These are phyloP conservation scores for Tremella fuciformis DNA, from an alignment of 768 basidiomycete genomes.

Conservation along the genomic window DNA sequence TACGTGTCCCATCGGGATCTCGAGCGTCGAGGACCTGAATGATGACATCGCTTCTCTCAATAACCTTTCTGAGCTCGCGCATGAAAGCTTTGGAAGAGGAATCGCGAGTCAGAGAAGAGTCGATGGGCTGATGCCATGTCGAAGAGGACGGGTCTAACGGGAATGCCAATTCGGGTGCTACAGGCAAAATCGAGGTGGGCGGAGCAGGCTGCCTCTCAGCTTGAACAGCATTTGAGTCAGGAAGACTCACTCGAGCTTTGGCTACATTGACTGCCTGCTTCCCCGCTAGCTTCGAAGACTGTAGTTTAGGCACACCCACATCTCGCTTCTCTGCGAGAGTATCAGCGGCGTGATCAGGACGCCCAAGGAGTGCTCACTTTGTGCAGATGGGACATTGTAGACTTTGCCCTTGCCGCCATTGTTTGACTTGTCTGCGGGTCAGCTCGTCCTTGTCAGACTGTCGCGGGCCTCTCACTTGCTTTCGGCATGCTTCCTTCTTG, in stretches of 20 bases:
- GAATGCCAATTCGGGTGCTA: neutral
- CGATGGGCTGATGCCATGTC: slow-evolving; percentile 35
- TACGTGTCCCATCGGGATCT: slow-evolving; percentile 91
- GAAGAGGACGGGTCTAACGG: slow-evolving; percentile 4
- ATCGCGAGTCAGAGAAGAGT: slow-evolving; percentile 50
- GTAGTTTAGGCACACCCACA: slow-evolving; percentile 79
- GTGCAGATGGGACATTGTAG: slow-evolving; percentile 33
- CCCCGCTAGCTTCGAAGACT: slow-evolving; percentile 62
- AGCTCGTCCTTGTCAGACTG: neutral
- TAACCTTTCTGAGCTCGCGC: slow-evolving; percentile 80
- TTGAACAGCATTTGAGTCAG: slow-evolving; percentile 51
- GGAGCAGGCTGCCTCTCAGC: slow-evolving; percentile 8
- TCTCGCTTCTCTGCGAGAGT: slow-evolving; percentile 61
- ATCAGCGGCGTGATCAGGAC: neutral
- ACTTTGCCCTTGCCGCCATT: slow-evolving; percentile 33
- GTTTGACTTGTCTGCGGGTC: slow-evolving; percentile 19
- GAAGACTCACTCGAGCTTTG: neutral
- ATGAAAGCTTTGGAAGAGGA: slow-evolving; percentile 59
- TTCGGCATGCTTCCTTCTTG: slow-evolving; percentile 13
- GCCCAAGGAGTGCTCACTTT: slow-evolving; percentile 22
- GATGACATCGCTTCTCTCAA: slow-evolving; percentile 87
- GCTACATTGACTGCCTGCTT: slow-evolving; percentile 22
- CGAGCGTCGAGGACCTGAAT: slow-evolving; percentile 80
- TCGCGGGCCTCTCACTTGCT: slow-evolving; percentile 15
- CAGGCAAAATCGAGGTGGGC: neutral